Evolutionary conservation across 257 asterid genomes (phyloP).

Genomic region (Penstemon eatonii): DNA sequence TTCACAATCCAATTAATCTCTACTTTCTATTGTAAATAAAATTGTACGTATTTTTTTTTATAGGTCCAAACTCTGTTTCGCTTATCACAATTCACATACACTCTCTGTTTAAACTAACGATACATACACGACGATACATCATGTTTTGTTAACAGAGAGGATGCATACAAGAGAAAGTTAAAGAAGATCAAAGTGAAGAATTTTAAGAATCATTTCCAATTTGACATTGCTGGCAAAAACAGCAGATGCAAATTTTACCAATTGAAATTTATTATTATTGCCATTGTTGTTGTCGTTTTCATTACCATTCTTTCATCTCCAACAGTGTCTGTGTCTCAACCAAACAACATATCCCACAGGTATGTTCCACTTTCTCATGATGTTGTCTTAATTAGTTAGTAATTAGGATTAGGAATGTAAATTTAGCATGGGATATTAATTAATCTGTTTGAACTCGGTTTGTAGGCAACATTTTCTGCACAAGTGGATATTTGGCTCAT

Average conservation of each 20-base stretch:
- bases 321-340: slow-evolving; percentile 51
- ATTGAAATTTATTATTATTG: slow-evolving; percentile 46
- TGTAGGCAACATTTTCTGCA: slow-evolving; percentile 70
- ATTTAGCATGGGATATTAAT: too few species aligned
- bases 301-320: slow-evolving; percentile 51
- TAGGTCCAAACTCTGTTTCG: not conserved
- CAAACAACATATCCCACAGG: slow-evolving; percentile 37
- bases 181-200: slow-evolving; percentile 56
- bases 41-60: not conserved
- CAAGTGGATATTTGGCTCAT: slow-evolving; percentile 75
- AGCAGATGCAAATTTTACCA: slow-evolving; percentile 51
- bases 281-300: slow-evolving; percentile 45
- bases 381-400: too few species aligned
- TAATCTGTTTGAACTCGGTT: too few species aligned
- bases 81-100: not conserved
- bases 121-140: not conserved
- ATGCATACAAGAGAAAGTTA: slow-evolving; percentile 51
- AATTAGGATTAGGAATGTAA: too few species aligned
- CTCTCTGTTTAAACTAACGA: not conserved
- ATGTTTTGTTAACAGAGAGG: slow-evolving; percentile 38
- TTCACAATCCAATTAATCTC: too few species aligned
- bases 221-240: slow-evolving; percentile 42
- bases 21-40: too few species aligned
- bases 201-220: slow-evolving; percentile 42
- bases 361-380: slow-evolving; percentile 24